A percentile compares a stretch with the other conserved stretches of the same genome.
Conservation (phyloP, 1,284 basidiomycete species). For the Meira miltonrushii region DNA sequence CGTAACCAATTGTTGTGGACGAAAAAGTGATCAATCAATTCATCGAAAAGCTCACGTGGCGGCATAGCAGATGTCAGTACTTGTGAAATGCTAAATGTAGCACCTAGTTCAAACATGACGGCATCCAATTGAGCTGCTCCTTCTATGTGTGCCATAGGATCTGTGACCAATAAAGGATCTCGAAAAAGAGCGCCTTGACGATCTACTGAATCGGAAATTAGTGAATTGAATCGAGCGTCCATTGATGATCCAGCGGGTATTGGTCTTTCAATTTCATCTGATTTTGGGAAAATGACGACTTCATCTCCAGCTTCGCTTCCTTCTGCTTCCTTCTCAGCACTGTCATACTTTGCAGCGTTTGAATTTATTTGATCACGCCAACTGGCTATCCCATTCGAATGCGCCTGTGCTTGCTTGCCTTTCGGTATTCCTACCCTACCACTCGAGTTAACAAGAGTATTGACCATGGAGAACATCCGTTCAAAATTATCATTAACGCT, state of each 20-base stretch:
- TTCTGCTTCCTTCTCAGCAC: constrained; percentile 2
- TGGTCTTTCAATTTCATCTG: background rate
- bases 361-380: too few relatives aligned
- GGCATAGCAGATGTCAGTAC: constrained; percentile 50
- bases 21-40: constrained; percentile 39
- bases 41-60: constrained; percentile 22
- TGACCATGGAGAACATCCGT: background rate
- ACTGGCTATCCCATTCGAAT: too few relatives aligned
- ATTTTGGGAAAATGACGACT: constrained; percentile 12
- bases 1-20: constrained; percentile 45
- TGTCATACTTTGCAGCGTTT: background rate
- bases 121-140: constrained; percentile 29
- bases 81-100: constrained; percentile 22
- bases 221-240: too few relatives aligned
- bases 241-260: too few relatives aligned
- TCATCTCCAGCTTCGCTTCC: constrained; percentile 30
- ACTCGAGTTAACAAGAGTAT: background rate
- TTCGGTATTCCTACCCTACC: too few relatives aligned
- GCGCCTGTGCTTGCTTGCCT: too few relatives aligned
- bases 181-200: too few relatives aligned
- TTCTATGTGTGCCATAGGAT: constrained; percentile 26
- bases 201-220: too few relatives aligned
- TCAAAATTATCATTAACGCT: constrained; percentile 13
- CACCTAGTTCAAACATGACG: constrained; percentile 39
- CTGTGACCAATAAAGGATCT: constrained; percentile 18